Evolutionary conservation across 2,329 filamentous ascomycete genomes (phyloP).

Genomic region (Monosporascus sp.): DNA sequence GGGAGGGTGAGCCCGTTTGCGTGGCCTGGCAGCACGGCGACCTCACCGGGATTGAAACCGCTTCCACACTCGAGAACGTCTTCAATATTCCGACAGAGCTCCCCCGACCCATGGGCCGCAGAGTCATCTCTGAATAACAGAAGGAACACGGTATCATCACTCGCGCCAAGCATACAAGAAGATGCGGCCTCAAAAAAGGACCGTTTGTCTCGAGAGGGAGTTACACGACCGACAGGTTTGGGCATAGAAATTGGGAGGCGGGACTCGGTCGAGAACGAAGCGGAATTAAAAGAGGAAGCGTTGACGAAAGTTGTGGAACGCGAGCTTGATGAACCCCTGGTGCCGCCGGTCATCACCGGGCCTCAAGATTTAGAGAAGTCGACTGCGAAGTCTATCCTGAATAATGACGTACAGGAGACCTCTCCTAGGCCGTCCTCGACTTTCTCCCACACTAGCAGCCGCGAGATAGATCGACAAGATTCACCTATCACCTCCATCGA

Average conservation of each 20-base stretch:
- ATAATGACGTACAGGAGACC: conserved; percentile 10
- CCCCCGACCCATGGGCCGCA: conserved; percentile 37
- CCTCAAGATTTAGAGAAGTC: conserved; percentile 2
- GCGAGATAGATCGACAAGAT: conserved; percentile 28
- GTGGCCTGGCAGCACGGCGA: conserved; percentile 33
- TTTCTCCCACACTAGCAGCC: conserved; percentile 23
- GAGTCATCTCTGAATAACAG: conserved; percentile 25
- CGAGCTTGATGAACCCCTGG: background rate
- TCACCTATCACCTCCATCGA: conserved; percentile 42
- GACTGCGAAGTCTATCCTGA: conserved; percentile 3
- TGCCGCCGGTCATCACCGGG: background rate
- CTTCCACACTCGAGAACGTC: conserved; percentile 25
- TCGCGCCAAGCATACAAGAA: conserved; percentile 2
- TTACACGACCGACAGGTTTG: background rate
- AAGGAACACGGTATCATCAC: conserved; percentile 4
- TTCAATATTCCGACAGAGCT: conserved; percentile 29
- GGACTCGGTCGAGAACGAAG: background rate
- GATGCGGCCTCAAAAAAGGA: conserved; percentile 2
- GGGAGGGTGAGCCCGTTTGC: conserved; percentile 33
- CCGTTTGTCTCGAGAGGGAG: conserved; percentile 1
- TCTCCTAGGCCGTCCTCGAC: conserved; percentile 23
- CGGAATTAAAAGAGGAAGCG: background rate
- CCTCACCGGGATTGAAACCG: conserved; percentile 28
- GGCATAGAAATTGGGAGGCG: background rate
- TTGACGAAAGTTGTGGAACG: background rate